Evolutionary conservation across 2,329 filamentous ascomycete genomes (phyloP).

Genomic region (Fusarium sp.): DNA sequence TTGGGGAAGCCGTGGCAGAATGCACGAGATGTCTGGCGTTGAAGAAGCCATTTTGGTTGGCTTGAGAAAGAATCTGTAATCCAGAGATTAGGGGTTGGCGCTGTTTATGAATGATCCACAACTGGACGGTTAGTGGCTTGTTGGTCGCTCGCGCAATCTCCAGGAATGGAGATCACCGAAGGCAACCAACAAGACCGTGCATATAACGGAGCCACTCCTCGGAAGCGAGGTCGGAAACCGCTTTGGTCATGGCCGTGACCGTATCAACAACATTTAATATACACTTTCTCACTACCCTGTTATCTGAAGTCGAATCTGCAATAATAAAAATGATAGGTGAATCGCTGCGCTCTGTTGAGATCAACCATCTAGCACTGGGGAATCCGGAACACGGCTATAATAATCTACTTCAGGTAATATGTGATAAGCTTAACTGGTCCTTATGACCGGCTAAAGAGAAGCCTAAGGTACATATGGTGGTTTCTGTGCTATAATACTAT

Average conservation of each 20-base stretch:
- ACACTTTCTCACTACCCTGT: no score
- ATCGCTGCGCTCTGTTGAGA: not conserved
- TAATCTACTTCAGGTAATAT: fast-evolving
- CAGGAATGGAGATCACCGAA: not conserved
- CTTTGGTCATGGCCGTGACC: fast-evolving
- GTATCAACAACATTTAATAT: fast-evolving
- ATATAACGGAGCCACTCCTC: not conserved
- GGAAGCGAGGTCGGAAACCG: not conserved
- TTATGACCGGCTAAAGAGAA: no score
- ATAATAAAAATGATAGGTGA: fast-evolving
- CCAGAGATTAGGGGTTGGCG: not conserved
- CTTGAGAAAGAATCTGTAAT: not conserved
- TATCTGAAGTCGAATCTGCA: not conserved
- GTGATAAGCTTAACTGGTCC: not conserved
- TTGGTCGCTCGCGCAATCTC: not conserved
- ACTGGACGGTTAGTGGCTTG: not conserved
- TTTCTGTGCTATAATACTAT: no score
- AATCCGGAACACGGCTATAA: not conserved
- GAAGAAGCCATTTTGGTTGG: not conserved
- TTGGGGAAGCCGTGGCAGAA: not conserved
- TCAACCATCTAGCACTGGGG: not conserved
- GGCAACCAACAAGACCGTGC: not conserved
- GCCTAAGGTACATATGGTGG: no score
- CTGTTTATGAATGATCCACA: not conserved
- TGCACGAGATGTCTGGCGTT: not conserved